phyloP scores from a whole-genome alignment of 306 rosid genomes.

The Neltuma alba region DNA sequence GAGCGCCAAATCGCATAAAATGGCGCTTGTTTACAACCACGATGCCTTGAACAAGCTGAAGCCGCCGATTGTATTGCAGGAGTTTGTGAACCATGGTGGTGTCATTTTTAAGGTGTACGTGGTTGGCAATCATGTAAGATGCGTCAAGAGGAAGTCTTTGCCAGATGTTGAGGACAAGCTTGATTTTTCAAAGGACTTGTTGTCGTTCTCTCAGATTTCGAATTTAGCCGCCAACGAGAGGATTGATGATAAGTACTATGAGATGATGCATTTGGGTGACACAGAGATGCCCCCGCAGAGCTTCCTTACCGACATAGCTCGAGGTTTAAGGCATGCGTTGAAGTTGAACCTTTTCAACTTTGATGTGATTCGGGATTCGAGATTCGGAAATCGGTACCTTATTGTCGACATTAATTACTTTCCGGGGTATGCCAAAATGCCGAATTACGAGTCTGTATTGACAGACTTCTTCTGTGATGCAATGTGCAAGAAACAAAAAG shows the following conservation, averaged over 20 bases:
- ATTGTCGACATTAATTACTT: conserved; percentile 91
- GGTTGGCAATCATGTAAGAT: conserved; percentile 57
- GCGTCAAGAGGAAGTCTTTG: conserved; percentile 68
- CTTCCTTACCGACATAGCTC: conserved; percentile 64
- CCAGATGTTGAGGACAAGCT: conserved; percentile 63
- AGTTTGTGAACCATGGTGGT: conserved; percentile 75
- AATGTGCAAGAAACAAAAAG: conserved; percentile 43
- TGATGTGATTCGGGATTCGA: conserved; percentile 80
- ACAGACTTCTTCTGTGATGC: conserved; percentile 82
- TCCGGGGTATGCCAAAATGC: conserved; percentile 99
- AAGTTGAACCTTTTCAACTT: conserved; percentile 80
- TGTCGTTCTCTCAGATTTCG: conserved; percentile 65
- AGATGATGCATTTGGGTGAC: conserved; percentile 79
- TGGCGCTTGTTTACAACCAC: conserved; percentile 57
- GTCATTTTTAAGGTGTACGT: conserved; percentile 77
- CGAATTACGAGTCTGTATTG: conserved; percentile 73
- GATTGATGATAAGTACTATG: conserved; percentile 68
- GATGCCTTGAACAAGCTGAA: conserved; percentile 55
- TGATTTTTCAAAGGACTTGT: conserved; percentile 45
- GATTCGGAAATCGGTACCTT: conserved; percentile 73
- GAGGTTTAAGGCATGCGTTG: conserved; percentile 64
- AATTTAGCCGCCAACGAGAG: conserved; percentile 58
- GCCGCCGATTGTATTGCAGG: conserved; percentile 66
- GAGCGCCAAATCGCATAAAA: conserved; percentile 68
- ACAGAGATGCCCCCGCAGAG: conserved; percentile 83